Conservation (phyloP, 192 early-diverging fungal species). For the Backusella sp. region DNA sequence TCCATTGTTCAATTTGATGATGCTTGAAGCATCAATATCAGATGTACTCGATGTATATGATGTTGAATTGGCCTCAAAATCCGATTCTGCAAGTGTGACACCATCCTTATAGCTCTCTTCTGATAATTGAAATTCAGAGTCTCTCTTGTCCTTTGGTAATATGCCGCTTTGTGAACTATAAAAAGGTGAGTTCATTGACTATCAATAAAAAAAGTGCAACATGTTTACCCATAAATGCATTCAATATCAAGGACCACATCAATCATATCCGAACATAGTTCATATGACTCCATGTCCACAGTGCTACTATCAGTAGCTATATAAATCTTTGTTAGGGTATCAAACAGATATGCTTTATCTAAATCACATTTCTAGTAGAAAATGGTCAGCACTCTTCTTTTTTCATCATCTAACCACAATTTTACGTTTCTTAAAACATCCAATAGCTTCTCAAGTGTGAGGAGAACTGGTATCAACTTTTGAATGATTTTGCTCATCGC, state of each 20-base stretch:
- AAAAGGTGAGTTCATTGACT: background rate
- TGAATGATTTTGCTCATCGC: conserved; percentile 94
- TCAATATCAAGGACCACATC: conserved; percentile 87
- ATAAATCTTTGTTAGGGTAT: conserved; percentile 87
- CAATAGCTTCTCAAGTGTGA: conserved; percentile 84
- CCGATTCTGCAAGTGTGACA: background rate
- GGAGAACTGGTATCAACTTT: conserved; percentile 81
- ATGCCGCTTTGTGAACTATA: background rate
- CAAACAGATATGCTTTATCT: conserved; percentile 96
- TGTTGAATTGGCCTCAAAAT: background rate
- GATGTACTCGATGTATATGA: background rate
- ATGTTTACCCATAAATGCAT: conserved; percentile 67
- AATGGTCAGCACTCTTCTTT: no score
- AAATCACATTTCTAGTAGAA: conserved; percentile 79
- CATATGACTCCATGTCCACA: conserved; percentile 84
- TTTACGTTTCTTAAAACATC: conserved; percentile 92
- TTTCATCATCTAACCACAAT: no score
- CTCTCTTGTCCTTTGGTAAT: background rate
- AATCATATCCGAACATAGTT: conserved; percentile 94
- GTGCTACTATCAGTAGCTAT: conserved; percentile 94
- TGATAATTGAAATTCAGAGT: background rate
- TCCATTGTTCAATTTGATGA: conserved; percentile 77
- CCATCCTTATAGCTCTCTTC: conserved; percentile 1
- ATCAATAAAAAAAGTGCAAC: background rate
- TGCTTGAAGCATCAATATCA: conserved; percentile 59